phyloP scores from a whole-genome alignment of 768 basidiomycete genomes.

The Hericium erinaceus region DNA sequence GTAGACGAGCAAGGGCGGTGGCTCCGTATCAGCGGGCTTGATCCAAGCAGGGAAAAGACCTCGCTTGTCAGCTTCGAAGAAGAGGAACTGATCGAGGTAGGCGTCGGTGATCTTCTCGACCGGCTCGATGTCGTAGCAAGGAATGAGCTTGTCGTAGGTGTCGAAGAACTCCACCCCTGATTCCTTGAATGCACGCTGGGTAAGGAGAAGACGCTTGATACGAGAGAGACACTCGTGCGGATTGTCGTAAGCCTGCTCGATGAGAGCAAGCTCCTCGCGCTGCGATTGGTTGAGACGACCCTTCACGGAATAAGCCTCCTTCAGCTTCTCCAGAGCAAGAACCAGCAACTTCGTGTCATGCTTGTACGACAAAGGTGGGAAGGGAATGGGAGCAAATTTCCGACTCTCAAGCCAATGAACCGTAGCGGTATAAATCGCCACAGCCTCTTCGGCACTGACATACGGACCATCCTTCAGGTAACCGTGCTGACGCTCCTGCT shows the following conservation, averaged over 20 bases:
- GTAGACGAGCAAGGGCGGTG: conserved; percentile 93
- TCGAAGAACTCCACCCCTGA: conserved; percentile 96
- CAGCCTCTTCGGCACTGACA: conserved; percentile 97
- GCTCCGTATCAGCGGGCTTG: conserved; percentile 94
- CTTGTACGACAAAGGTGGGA: conserved; percentile 98
- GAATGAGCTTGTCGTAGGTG: conserved; percentile 96
- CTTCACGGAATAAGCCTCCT: conserved; percentile 98
- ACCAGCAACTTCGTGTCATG: conserved; percentile 98
- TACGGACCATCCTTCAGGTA: conserved; percentile 99
- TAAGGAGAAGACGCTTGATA: conserved; percentile 93
- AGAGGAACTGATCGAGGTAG: conserved; percentile 96
- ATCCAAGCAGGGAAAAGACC: conserved; percentile 99
- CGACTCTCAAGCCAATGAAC: conserved; percentile 98
- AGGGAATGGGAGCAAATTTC: conserved; percentile 97
- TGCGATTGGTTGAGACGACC: conserved; percentile 96
- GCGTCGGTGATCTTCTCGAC: conserved; percentile 99
- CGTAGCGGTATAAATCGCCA: conserved; percentile 96
- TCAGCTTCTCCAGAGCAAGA: conserved; percentile 93
- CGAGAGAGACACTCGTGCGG: conserved; percentile 98
- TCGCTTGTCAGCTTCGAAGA: conserved; percentile 98
- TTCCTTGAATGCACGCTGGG: conserved; percentile 98
- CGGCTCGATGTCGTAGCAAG: conserved; percentile 98
- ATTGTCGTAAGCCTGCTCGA: conserved; percentile 99
- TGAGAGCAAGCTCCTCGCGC: conserved; percentile 93
- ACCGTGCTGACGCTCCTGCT: conserved; percentile 96